These are phyloP conservation scores for Plectosphaerella sp. DNA, from an alignment of 2,329 filamentous ascomycete species.

Conservation along the genomic window DNA sequence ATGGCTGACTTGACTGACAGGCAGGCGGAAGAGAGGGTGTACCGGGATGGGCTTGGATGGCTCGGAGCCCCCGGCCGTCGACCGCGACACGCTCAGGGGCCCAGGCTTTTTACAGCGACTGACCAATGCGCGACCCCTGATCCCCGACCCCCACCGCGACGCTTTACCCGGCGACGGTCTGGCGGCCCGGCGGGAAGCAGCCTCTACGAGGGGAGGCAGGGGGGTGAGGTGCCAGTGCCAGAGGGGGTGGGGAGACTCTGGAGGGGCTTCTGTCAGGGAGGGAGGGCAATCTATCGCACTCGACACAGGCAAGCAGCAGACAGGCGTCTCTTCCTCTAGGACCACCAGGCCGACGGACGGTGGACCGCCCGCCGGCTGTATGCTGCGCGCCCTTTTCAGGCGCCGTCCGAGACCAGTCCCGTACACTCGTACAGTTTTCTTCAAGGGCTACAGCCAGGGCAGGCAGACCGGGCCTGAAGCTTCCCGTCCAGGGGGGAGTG, in stretches of 20 bases:
- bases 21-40: too few relatives aligned
- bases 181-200: conserved; percentile 2
- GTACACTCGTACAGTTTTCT: not conserved
- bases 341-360: not conserved
- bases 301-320: too few relatives aligned
- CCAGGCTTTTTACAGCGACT: not conserved
- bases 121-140: not conserved
- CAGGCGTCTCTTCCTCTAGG: too few relatives aligned
- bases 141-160: not conserved
- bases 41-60: not conserved
- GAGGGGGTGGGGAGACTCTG: too few relatives aligned
- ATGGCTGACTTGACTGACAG: too few relatives aligned
- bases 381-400: not conserved
- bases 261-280: too few relatives aligned
- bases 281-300: too few relatives aligned
- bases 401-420: not conserved
- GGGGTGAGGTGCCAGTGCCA: too few relatives aligned
- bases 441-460: too few relatives aligned
- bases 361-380: not conserved
- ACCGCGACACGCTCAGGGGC: not conserved
- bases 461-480: not conserved
- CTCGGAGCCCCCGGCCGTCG: not conserved
- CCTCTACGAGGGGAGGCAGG: not conserved
- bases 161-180: conserved; percentile 1
- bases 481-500: too few relatives aligned